Evolutionary conservation across 2,329 filamentous ascomycete genomes (phyloP), one percentile per base, ranked within the genome.

Genomic region (Cladophialophora yegresii): DNA sequence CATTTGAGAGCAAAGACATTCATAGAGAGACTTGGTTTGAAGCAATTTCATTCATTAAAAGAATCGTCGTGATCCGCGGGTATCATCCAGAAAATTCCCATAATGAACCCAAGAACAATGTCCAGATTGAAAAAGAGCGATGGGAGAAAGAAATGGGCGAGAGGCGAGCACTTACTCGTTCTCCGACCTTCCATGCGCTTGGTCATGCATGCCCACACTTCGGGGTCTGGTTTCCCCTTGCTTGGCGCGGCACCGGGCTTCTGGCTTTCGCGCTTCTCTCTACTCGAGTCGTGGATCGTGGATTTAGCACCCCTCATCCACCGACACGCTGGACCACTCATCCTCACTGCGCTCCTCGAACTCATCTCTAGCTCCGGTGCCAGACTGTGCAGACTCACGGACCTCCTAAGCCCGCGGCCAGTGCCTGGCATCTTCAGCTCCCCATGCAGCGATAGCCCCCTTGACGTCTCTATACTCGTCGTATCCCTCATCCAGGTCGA

Each of bases 401-500:
- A 16, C 51, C 3, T 20, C n/a, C 51, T 54, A 54, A 36, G 57
- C 33, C 22, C 28, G 30, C n/a, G 47, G 20, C 30, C 28, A n/a
- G 12, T 51, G 12, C 47, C n/a, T 13, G 32, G 16, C 20, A 2
- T 33, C 23, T 28, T 58, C 47, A 22, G 47, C 47, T 22, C 40
- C 23, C 55, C 61, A 36, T 3, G n/a, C 51, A 43, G n/a, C 20
- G 12, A 2, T 13, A 6, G 26, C 56, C 51, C 56, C 36, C n/a
- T 61, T 51, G 12, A 43, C 62, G 8, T 58, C 23, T 22, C 32
- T 61, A 49, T 58, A 22, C 13, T 13, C 50, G 16, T 61, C 59
- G 26, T 61, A 68, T 5, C 67, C 69, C 20, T 69, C 71, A 58
- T 72, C 70, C 5, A 60, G 50, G 26, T 70, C 67, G 57, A 69